phyloP scores from a whole-genome alignment of 2,329 filamentous ascomycete species.

The Botryotinia convoluta region DNA sequence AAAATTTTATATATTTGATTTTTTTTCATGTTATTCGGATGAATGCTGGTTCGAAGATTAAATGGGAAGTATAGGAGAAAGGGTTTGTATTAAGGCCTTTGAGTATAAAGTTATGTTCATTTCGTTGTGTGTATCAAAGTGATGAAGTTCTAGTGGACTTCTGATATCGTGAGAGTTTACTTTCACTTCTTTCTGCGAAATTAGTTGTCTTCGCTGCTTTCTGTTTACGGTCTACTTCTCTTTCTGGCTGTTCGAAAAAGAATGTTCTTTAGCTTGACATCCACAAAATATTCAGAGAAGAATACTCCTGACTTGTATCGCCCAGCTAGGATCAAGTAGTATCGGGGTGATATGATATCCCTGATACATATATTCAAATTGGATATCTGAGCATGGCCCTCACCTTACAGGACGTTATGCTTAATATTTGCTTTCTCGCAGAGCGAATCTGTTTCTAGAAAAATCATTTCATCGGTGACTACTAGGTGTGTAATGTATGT shows the following conservation, averaged over 20 bases:
- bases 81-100: too few species aligned
- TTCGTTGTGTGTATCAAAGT: too few species aligned
- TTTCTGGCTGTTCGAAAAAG: neutral
- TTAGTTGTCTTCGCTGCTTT: too few species aligned
- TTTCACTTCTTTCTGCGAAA: too few species aligned
- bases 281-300: neutral
- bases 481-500: neutral
- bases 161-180: neutral
- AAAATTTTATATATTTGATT: neutral
- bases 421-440: neutral
- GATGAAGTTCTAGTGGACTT: neutral
- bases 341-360: neutral
- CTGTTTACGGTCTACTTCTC: neutral
- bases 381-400: neutral
- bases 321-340: fast-evolving
- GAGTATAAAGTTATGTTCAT: neutral
- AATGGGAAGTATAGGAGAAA: too few species aligned
- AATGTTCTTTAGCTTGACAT: too few species aligned
- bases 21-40: neutral
- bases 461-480: neutral
- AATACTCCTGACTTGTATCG: neutral
- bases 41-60: too few species aligned
- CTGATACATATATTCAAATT: neutral
- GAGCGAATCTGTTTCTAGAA: too few species aligned
- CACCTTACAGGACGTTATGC: fast-evolving